A percentile compares a stretch with the other conserved stretches of the same genome.
Conservation (phyloP, 352 stramenopile genomes). For the Thalassiosira pacifica region DNA sequence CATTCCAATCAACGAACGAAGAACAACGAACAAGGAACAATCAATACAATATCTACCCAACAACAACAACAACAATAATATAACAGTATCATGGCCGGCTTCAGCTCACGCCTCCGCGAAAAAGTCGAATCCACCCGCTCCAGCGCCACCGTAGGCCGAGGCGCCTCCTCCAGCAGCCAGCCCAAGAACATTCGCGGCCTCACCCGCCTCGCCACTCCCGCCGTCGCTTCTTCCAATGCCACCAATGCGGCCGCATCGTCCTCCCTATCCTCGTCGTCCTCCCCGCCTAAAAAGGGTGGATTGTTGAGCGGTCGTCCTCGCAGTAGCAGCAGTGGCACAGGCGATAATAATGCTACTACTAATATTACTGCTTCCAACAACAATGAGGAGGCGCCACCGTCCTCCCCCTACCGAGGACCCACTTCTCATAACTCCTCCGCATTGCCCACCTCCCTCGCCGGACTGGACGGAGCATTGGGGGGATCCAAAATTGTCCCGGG, state of each 20-base stretch:
- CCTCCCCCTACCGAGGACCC: not conserved
- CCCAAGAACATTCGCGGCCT: slow-evolving; percentile 28
- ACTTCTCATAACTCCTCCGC: not conserved
- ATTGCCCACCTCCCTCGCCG: not conserved
- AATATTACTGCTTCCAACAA: too few relatives aligned
- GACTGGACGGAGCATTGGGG: not conserved
- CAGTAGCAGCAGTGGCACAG: not conserved
- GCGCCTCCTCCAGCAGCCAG: not conserved
- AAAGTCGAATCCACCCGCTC: slow-evolving; percentile 44
- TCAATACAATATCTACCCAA: too few relatives aligned
- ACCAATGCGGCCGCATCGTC: not conserved
- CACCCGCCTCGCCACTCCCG: not conserved
- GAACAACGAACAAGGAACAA: too few relatives aligned
- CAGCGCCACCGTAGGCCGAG: not conserved
- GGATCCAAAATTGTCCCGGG: slow-evolving; percentile 27
- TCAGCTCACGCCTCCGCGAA: slow-evolving; percentile 44
- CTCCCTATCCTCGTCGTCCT: not conserved
- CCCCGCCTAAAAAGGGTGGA: not conserved
- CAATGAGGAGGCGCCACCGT: not conserved
- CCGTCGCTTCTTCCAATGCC: not conserved
- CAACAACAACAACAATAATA: too few relatives aligned
- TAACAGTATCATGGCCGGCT: slow-evolving; percentile 33
- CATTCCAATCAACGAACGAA: too few relatives aligned
- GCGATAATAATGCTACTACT: not conserved
- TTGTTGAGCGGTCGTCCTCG: not conserved